Percentiles rank a stretch among this genome's conserved stretches.
phyloP scores from a whole-genome alignment of 2,329 filamentous ascomycete genomes.

The Fusarium musae region DNA sequence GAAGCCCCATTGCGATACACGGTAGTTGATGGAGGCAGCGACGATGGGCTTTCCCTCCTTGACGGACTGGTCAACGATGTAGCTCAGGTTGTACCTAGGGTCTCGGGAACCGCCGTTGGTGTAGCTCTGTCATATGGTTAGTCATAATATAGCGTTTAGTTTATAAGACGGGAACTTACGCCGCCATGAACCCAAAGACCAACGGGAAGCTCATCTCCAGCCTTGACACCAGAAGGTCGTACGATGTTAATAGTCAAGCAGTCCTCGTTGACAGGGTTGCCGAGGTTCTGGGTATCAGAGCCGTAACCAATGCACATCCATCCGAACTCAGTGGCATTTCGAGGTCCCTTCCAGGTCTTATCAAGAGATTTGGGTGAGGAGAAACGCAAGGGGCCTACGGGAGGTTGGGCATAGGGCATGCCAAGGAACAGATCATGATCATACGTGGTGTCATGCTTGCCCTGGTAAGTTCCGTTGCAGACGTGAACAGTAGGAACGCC shows the following conservation, averaged over 20 bases:
- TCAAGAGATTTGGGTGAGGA: slow-evolving; percentile 61
- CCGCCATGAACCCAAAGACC: slow-evolving; percentile 68
- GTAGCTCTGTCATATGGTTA: slow-evolving; percentile 37
- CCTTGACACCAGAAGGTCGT: slow-evolving; percentile 39
- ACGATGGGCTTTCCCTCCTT: slow-evolving; percentile 61
- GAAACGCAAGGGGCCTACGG: slow-evolving; percentile 64
- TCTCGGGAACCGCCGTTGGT: slow-evolving; percentile 40
- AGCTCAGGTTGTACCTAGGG: slow-evolving; percentile 68
- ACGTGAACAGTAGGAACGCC: slow-evolving; percentile 8
- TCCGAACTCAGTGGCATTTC: slow-evolving; percentile 59
- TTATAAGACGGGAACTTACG: slow-evolving; percentile 18
- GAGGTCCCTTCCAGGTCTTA: slow-evolving; percentile 53
- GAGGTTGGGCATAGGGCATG: slow-evolving; percentile 39
- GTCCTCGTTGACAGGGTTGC: slow-evolving; percentile 39
- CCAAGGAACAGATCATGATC: slow-evolving; percentile 35
- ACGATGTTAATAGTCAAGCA: slow-evolving; percentile 44
- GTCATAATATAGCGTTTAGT: neutral
- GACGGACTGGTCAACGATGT: slow-evolving; percentile 63
- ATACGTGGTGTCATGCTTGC: slow-evolving; percentile 17
- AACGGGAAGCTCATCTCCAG: slow-evolving; percentile 61
- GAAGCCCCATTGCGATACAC: slow-evolving; percentile 64
- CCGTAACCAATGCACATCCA: slow-evolving; percentile 63
- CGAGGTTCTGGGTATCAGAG: slow-evolving; percentile 43
- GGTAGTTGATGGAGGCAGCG: slow-evolving; percentile 62
- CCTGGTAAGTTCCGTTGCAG: slow-evolving; percentile 33